phyloP scores from a whole-genome alignment of 2,329 filamentous ascomycete species.

The Diaporthe sp. region DNA sequence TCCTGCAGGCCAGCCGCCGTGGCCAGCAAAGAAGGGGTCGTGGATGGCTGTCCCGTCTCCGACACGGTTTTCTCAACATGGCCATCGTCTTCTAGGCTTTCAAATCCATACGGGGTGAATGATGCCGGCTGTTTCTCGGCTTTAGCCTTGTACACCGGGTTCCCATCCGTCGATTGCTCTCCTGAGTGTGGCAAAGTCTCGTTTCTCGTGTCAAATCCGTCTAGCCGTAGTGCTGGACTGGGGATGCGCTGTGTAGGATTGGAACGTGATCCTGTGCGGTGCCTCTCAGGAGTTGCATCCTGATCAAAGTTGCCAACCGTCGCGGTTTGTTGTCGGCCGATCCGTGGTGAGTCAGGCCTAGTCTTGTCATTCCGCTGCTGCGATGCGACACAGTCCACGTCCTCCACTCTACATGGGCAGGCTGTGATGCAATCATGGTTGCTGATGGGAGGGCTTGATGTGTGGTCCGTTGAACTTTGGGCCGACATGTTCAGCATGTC shows the following conservation, averaged over 20 bases:
- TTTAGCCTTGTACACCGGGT: not conserved
- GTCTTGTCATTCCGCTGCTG: not conserved
- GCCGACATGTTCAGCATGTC: not conserved
- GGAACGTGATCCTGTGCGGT: not conserved
- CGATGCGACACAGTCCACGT: conserved; percentile 32
- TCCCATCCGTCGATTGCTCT: not conserved
- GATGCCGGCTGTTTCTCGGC: not conserved
- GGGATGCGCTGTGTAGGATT: not conserved
- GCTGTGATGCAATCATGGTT: conserved; percentile 24
- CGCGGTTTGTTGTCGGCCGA: not conserved
- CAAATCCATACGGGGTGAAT: no score
- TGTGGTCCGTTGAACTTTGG: not conserved
- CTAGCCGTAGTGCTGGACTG: not conserved
- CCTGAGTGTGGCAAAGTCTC: not conserved
- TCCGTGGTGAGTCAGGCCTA: not conserved
- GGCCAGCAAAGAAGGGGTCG: not conserved
- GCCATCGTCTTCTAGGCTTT: not conserved
- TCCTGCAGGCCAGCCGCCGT: not conserved
- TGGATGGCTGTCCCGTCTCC: not conserved
- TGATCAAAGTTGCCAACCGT: not conserved
- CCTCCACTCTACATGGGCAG: conserved; percentile 31
- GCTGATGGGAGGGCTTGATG: not conserved
- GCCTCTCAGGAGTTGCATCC: not conserved
- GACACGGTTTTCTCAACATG: not conserved
- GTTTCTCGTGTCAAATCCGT: not conserved